phyloP scores from a whole-genome alignment of 225 moss, liverwort and hornwort species.

The Sphagnum contortum region DNA sequence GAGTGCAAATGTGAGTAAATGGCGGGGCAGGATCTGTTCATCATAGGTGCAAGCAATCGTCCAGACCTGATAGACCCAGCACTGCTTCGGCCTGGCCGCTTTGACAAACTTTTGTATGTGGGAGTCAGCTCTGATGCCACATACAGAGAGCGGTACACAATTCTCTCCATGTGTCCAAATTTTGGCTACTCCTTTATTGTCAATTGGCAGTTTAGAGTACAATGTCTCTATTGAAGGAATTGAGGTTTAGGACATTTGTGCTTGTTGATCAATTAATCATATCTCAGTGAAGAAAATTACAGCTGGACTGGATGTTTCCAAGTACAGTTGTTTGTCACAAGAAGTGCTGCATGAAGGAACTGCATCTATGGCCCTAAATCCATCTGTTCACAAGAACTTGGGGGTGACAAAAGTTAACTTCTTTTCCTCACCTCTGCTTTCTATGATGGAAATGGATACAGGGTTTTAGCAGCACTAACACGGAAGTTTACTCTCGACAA shows the following conservation, averaged over 20 bases:
- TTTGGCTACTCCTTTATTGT: neutral
- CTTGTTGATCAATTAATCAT: neutral
- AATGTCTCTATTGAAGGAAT: too few relatives aligned
- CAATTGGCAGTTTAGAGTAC: too few relatives aligned
- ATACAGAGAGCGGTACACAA: constrained; percentile 66
- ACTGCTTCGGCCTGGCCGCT: constrained; percentile 87
- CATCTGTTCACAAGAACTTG: too few relatives aligned
- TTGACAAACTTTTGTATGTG: constrained; percentile 93
- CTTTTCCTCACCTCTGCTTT: too few relatives aligned
- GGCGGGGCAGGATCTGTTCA: constrained; percentile 73
- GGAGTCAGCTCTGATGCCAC: constrained; percentile 78
- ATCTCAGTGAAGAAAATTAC: neutral
- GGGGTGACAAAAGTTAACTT: too few relatives aligned
- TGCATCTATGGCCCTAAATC: too few relatives aligned
- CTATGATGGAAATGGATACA: constrained; percentile 9
- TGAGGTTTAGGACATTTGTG: neutral
- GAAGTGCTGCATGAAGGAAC: too few relatives aligned
- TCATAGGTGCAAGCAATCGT: constrained; percentile 96
- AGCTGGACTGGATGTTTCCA: too few relatives aligned
- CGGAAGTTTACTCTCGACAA: constrained; percentile 71
- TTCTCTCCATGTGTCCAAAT: neutral
- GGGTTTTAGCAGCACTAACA: constrained; percentile 89
- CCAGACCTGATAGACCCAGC: constrained; percentile 99
- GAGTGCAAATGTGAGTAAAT: neutral
- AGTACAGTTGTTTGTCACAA: too few relatives aligned